Evolutionary conservation across 1,284 basidiomycete genomes (phyloP).

Genomic region (Cyathus pygmaeus): DNA sequence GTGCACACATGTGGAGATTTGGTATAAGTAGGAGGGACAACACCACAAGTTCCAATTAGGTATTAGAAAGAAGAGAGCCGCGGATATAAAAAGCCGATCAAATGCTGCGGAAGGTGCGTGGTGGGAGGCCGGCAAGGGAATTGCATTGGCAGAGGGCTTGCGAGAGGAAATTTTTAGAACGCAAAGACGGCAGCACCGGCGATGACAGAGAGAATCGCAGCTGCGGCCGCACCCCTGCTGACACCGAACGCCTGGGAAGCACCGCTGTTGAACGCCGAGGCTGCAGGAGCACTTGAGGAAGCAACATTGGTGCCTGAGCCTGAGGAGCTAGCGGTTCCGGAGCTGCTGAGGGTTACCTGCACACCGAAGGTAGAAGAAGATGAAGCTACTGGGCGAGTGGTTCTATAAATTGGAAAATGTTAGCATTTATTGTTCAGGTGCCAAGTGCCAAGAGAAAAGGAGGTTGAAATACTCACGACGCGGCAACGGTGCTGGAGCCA

Average conservation of each 20-base stretch:
- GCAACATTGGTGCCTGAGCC: conserved; percentile 14
- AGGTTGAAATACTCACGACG: background rate
- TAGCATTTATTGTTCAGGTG: background rate
- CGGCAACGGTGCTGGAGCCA: background rate
- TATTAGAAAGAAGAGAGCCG: too few relatives aligned
- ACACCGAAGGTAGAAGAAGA: conserved; percentile 3
- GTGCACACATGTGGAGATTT: too few relatives aligned
- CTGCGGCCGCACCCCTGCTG: conserved; percentile 2
- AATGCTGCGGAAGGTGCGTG: background rate
- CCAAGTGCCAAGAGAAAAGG: background rate
- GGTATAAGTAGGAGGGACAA: too few relatives aligned
- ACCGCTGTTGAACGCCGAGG: conserved; percentile 15
- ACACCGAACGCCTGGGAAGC: conserved; percentile 10
- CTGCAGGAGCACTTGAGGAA: conserved; percentile 15
- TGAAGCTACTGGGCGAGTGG: conserved; percentile 2
- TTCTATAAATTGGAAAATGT: background rate
- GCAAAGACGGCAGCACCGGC: conserved; percentile 53
- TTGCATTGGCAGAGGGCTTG: too few relatives aligned
- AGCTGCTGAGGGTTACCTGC: background rate
- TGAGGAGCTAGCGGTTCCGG: conserved; percentile 6
- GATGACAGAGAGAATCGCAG: conserved; percentile 48
- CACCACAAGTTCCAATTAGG: too few relatives aligned
- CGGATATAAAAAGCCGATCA: background rate
- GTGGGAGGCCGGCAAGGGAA: too few relatives aligned
- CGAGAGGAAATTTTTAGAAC: conserved; percentile 49